Evolutionary conservation across 2,329 filamentous ascomycete genomes (phyloP).

Genomic region (Clarireedia homoeocarpa): DNA sequence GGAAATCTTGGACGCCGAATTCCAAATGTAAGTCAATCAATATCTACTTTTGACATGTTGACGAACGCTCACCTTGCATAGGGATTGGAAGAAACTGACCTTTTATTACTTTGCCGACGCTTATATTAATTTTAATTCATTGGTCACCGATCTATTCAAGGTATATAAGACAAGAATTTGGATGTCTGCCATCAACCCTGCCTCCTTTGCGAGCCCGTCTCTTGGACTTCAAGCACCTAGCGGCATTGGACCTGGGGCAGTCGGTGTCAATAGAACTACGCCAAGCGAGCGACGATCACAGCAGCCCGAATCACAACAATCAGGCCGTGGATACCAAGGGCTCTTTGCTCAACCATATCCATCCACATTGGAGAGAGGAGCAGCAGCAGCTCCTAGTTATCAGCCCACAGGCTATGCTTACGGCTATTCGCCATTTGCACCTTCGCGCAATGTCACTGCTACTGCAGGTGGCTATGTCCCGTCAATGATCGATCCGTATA

Average conservation of each 20-base stretch:
- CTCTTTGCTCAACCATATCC: slow-evolving; percentile 37
- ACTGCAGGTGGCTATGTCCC: slow-evolving; percentile 31
- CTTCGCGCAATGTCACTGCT: slow-evolving; percentile 31
- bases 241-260: slow-evolving; percentile 56
- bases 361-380: slow-evolving; percentile 33
- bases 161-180: slow-evolving; percentile 99
- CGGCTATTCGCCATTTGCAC: slow-evolving; percentile 38
- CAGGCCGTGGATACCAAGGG: slow-evolving; percentile 29
- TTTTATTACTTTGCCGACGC: slow-evolving; percentile 98
- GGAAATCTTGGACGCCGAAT: slow-evolving; percentile 98
- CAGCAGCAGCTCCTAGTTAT: slow-evolving; percentile 33
- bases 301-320: slow-evolving; percentile 17
- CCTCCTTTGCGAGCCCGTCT: slow-evolving; percentile 78
- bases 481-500: slow-evolving; percentile 37
- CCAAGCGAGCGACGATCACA: slow-evolving; percentile 34
- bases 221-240: slow-evolving; percentile 64
- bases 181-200: slow-evolving; percentile 99
- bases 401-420: slow-evolving; percentile 34
- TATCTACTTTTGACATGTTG: not conserved
- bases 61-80: slow-evolving; percentile 31
- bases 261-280: slow-evolving; percentile 43
- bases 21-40: slow-evolving; percentile 72
- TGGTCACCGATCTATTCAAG: slow-evolving; percentile 96
- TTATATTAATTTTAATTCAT: slow-evolving; percentile 98
- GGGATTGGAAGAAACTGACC: slow-evolving; percentile 98